Conservation (phyloP, 208 protist species). For the Leishmania tropica region DNA sequence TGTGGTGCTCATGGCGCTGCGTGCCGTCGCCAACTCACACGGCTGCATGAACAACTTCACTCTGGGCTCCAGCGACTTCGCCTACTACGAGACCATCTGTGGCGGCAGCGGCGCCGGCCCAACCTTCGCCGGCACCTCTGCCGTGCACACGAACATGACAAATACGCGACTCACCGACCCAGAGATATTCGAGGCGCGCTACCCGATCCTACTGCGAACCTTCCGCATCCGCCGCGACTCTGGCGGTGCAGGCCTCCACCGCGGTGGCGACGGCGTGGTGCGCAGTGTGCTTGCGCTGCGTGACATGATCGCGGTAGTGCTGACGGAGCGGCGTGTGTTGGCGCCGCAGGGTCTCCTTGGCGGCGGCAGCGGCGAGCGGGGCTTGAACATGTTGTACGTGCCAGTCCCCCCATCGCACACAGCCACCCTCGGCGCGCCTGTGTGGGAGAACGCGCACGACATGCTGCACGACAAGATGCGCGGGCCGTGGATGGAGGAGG, state of each 20-base stretch:
- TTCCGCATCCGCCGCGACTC: slow-evolving; percentile 86
- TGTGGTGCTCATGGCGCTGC: slow-evolving; percentile 93
- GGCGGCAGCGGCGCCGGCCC: slow-evolving; percentile 94
- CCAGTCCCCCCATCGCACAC: slow-evolving; percentile 12
- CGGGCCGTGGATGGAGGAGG: slow-evolving; percentile 43
- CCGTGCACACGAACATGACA: slow-evolving; percentile 97
- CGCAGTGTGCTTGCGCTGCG: slow-evolving; percentile 90
- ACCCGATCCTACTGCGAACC: slow-evolving; percentile 89
- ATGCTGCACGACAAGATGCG: slow-evolving; percentile 57
- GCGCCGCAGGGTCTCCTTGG: slow-evolving; percentile 85
- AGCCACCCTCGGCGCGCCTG: background rate
- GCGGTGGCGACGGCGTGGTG: slow-evolving; percentile 93
- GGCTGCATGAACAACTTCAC: slow-evolving; percentile 97
- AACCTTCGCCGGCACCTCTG: slow-evolving; percentile 77
- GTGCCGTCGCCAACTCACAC: slow-evolving; percentile 85
- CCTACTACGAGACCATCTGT: slow-evolving; percentile 97
- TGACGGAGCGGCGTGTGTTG: slow-evolving; percentile 91
- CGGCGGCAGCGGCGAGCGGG: slow-evolving; percentile 71
- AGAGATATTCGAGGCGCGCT: slow-evolving; percentile 93
- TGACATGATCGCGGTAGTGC: slow-evolving; percentile 79
- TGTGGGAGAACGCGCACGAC: slow-evolving; percentile 31
- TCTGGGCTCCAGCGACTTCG: slow-evolving; percentile 90
- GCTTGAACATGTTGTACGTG: slow-evolving; percentile 66
- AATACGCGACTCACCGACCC: slow-evolving; percentile 96
- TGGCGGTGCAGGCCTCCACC: slow-evolving; percentile 80